These are phyloP conservation scores for Globisporangium paroecandrum DNA, from an alignment of 352 stramenopile genomes.

Conservation along the genomic window DNA sequence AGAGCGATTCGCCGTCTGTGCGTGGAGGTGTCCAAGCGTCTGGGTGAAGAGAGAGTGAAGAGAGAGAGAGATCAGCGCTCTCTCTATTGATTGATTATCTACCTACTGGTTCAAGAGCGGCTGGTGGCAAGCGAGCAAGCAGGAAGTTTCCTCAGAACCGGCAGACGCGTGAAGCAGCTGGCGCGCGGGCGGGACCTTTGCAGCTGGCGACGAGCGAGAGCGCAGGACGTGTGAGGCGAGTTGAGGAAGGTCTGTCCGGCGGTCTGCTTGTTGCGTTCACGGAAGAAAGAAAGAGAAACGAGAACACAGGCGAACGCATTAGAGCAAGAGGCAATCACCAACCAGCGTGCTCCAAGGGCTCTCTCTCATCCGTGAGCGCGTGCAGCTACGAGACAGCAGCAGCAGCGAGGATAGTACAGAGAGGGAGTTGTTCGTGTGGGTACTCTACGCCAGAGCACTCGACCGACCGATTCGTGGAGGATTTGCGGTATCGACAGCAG, in stretches of 20 bases:
- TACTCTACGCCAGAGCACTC: not conserved
- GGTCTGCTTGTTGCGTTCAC: not conserved
- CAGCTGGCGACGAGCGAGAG: constrained; percentile 1
- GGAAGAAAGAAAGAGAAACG: constrained; percentile 1
- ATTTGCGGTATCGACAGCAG: not conserved
- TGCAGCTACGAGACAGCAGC: not conserved
- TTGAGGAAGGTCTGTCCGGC: not conserved
- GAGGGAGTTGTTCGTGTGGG: not conserved
- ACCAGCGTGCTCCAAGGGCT: not conserved
- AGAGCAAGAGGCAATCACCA: not conserved
- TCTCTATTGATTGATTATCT: not conserved
- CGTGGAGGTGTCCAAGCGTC: not conserved
- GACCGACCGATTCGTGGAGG: not conserved
- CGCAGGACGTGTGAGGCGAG: not conserved
- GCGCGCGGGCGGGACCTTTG: not conserved
- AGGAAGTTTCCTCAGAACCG: not conserved
- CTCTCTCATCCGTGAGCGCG: not conserved
- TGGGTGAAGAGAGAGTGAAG: not conserved
- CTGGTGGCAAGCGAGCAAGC: not conserved
- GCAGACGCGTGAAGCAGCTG: constrained; percentile 8
- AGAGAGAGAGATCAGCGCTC: not conserved
- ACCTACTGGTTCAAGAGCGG: not conserved
- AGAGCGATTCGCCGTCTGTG: constrained; percentile 1
- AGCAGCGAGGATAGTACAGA: not conserved
- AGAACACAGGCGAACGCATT: not conserved